A percentile compares a stretch with the other conserved stretches of the same genome.
Conservation (phyloP, 2,329 filamentous ascomycete species). For the Xylaria sp. region DNA sequence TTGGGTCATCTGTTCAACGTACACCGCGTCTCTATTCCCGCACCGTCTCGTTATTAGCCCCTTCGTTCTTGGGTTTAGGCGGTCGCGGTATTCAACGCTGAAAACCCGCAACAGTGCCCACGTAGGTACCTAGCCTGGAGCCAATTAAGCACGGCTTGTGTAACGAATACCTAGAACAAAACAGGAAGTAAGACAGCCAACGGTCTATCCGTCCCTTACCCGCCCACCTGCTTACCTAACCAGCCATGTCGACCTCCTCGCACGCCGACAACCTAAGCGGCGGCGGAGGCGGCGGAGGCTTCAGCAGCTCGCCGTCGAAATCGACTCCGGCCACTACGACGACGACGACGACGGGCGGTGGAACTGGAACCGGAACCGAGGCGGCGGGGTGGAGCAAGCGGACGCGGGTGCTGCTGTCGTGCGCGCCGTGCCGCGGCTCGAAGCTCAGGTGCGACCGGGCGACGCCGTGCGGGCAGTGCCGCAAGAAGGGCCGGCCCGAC, state of each 20-base stretch:
- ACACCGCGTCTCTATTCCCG: not conserved
- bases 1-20: not conserved
- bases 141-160: too few species aligned
- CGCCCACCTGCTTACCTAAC: too few species aligned
- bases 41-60: not conserved
- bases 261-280: not conserved
- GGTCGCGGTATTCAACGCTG: not conserved
- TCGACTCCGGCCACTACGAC: not conserved
- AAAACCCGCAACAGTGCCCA: not conserved
- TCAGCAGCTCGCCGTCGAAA: too few species aligned
- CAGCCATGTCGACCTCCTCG: too few species aligned
- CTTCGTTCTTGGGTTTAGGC: too few species aligned
- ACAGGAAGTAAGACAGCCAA: too few species aligned
- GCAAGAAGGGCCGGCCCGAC: constrained; percentile 50
- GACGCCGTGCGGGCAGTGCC: constrained; percentile 55
- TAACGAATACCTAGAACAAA: too few species aligned
- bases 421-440: constrained; percentile 53
- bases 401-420: constrained; percentile 54
- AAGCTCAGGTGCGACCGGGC: constrained; percentile 61
- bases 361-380: not conserved
- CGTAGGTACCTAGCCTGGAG: too few species aligned
- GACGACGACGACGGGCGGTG: not conserved
- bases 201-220: too few species aligned
- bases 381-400: constrained; percentile 46
- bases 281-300: not conserved